Conservation (phyloP, 2,329 filamentous ascomycete genomes). For the Fusarium heterosporum region DNA sequence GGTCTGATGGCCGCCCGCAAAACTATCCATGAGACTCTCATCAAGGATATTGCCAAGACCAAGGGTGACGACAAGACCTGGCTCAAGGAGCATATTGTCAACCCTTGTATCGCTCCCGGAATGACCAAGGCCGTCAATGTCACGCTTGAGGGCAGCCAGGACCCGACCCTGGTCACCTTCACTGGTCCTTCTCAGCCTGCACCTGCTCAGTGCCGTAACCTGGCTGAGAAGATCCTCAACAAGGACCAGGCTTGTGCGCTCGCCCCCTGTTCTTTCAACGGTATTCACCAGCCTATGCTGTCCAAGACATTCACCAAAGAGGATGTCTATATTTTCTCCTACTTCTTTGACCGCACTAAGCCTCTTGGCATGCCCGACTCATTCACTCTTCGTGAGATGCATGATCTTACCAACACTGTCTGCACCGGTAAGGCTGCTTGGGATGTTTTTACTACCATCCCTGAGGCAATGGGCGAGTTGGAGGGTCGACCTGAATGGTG, state of each 20-base stretch:
- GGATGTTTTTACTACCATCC: conserved; percentile 82
- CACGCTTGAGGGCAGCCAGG: conserved; percentile 71
- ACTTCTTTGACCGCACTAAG: conserved; percentile 96
- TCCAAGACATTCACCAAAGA: conserved; percentile 92
- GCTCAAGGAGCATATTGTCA: conserved; percentile 76
- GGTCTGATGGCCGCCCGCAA: conserved; percentile 95
- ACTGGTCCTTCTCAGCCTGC: conserved; percentile 81
- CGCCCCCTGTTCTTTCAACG: conserved; percentile 97
- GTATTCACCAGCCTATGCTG: conserved; percentile 91
- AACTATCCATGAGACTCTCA: conserved; percentile 80
- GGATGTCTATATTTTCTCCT: conserved; percentile 96
- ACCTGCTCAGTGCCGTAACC: conserved; percentile 86
- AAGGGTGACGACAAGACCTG: conserved; percentile 72
- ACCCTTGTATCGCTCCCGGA: conserved; percentile 88
- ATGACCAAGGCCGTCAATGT: conserved; percentile 81
- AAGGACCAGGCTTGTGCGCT: conserved; percentile 87
- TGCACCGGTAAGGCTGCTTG: conserved; percentile 82
- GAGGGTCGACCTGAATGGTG: conserved; percentile 88
- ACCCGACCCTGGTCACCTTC: conserved; percentile 80
- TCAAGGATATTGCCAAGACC: conserved; percentile 73
- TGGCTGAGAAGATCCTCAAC: conserved; percentile 89
- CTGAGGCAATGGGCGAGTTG: conserved; percentile 83
- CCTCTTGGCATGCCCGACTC: conserved; percentile 98
- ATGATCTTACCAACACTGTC: conserved; percentile 85
- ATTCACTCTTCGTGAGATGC: conserved; percentile 91